Evolutionary conservation across 371 early-diverging fungal genomes (phyloP).

Genomic region (Mortierella sp.): DNA sequence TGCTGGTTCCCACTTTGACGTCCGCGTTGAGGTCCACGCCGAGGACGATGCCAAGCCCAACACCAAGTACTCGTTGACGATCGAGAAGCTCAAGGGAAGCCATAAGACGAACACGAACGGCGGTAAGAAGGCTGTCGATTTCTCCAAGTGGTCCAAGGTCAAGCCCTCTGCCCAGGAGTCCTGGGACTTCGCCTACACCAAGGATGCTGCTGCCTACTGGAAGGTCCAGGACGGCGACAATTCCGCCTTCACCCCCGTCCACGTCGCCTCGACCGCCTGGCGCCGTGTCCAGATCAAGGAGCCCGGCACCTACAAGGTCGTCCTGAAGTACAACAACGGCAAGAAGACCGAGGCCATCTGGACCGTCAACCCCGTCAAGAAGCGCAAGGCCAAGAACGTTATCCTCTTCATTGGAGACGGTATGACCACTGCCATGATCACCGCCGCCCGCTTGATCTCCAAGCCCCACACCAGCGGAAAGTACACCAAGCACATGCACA

Average conservation of each 20-base stretch:
- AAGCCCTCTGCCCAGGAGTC: slow-evolving; percentile 58
- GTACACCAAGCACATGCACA: slow-evolving; percentile 67
- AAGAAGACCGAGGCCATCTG: slow-evolving; percentile 61
- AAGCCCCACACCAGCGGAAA: slow-evolving; percentile 70
- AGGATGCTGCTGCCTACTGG: slow-evolving; percentile 65
- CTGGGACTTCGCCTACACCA: slow-evolving; percentile 70
- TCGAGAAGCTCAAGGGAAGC: slow-evolving; percentile 55
- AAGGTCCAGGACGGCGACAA: slow-evolving; percentile 58
- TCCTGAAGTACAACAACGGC: slow-evolving; percentile 59
- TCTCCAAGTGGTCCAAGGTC: slow-evolving; percentile 61
- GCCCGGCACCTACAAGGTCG: slow-evolving; percentile 68
- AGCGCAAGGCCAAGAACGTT: slow-evolving; percentile 80
- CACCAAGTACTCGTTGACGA: slow-evolving; percentile 62
- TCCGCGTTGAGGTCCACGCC: slow-evolving; percentile 72
- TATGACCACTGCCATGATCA: slow-evolving; percentile 74
- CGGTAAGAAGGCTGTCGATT: slow-evolving; percentile 55
- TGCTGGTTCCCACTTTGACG: slow-evolving; percentile 69
- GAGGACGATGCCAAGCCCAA: slow-evolving; percentile 62
- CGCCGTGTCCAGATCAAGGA: slow-evolving; percentile 66
- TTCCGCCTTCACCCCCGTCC: slow-evolving; percentile 58
- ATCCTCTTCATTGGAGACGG: slow-evolving; percentile 84
- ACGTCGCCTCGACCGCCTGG: slow-evolving; percentile 71
- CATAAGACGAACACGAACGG: slow-evolving; percentile 48
- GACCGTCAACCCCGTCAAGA: slow-evolving; percentile 64
- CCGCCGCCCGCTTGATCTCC: slow-evolving; percentile 71